Evolutionary conservation across 306 rosid genomes (phyloP), one percentile per base, ranked within the genome.

Genomic region (Astragalus glycyphyllos): DNA sequence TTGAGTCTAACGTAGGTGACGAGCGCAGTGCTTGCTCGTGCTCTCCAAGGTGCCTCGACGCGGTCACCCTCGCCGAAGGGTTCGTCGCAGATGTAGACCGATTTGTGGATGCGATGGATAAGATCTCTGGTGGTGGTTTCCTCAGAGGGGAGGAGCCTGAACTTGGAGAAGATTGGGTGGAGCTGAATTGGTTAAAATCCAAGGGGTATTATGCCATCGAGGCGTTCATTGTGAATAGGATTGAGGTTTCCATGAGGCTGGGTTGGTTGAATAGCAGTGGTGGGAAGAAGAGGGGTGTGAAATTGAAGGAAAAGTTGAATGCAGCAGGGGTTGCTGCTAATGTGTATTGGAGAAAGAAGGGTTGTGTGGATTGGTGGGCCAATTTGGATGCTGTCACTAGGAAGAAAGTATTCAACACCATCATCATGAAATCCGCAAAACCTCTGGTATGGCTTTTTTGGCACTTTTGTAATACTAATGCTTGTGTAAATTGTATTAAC

Each of bases 261-360:
- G 86, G 92, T n/a, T 92, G 96, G 96, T 23, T 92, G 85, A 88
- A 78, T 38, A 56, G 82, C 47, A 62, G 77, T 37, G 76, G 73
- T 68, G 92, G 84, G 58, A 90, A 68, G 81, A 92, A 79, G 72
- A 84, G 93, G 74, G 92, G 91, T 48, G 85, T 84, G 73, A 92
- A 88, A 74, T 69, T 90, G 90, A 92, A 90, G 71, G 97, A 92
- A 80, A 92, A 92, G 85, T 50, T 82, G 35, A 84, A 58, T 3
- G 76, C 72, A 0, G 88, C 79, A 0, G 84, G 90, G 0, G 46
- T 85, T 23, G 87, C 86, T 1, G 81, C 87, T 1, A 88, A 88
- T 86, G 88, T 88, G 69, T 90, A 65, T 79, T 88, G 96, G 96
- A 88, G 98, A 88, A 92, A 92, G 84, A 90, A 86, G 59, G 92